Base-by-base conservation (phyloP, 108 stramenopile genomes). In the Nitzschia putrida region DNA sequence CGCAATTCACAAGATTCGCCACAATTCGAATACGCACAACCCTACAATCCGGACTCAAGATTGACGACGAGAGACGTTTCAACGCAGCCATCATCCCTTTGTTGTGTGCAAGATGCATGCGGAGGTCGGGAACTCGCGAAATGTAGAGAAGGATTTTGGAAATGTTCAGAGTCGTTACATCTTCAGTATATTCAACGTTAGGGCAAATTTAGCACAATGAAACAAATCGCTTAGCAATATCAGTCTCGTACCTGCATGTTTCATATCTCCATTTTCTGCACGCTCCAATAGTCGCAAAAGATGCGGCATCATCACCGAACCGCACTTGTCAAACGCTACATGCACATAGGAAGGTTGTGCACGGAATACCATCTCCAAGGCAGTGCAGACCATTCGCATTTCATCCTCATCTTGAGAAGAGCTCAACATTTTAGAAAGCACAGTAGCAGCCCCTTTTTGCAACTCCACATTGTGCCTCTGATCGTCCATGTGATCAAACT, bases 291-390 rank as follows among this genome's bases (percentile, higher is more conserved):
- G 39, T 41, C 80, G 49, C 26, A 94, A 64, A 11, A 91, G 59
- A 20, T 81, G 61, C 0, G 88, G 86, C 14, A 91, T 65, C 20
- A 91, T 61, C 12, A 77, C 72, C 13, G 84, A 50, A 11, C 85
- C 83, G 18, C 83, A 80, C 26, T 85, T 83, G 14, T 88, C 81
- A 49, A 84, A 91, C 7, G 88, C 80, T 21, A 57, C 64, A 13
- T 85, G 69, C 7, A 94, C 80, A 45, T 64, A 77, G 43, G 78
- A 66, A 23, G 69, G 59, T 13, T 83, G 83, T 10, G 78, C 89
- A 26, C 90, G 68, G 68, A 83, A 90, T 3, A 90, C 87, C 90
- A 94, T 87, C 79, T 94, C 93, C 1, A 91, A 58, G 8, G 88
- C 87, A 14, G 83, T 76, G 61, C 84, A 79, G 21, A 94, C 79